phyloP scores from a whole-genome alignment of 257 asterid genomes.

The Ilex asprella region DNA sequence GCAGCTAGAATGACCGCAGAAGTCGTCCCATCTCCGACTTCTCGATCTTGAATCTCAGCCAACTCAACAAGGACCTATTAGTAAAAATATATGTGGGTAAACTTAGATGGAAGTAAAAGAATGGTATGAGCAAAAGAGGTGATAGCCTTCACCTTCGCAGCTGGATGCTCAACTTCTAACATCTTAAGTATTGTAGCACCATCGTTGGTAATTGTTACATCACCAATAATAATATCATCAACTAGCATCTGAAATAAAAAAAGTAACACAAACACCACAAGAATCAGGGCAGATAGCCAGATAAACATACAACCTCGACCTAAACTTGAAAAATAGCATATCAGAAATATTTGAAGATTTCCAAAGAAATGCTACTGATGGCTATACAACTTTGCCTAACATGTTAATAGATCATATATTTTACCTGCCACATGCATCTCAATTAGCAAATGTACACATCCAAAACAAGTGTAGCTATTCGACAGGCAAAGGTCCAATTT shows the following conservation, averaged over 20 bases:
- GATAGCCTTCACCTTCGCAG: slow-evolving; percentile 72
- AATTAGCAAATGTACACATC: not conserved
- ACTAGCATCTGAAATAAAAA: slow-evolving; percentile 77
- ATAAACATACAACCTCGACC: not conserved
- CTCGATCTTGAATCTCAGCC: slow-evolving; percentile 98
- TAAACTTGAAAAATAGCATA: not conserved
- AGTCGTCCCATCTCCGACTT: slow-evolving; percentile 99
- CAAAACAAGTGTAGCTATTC: not conserved
- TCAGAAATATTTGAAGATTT: not conserved
- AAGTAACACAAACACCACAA: slow-evolving; percentile 1
- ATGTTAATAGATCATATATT: not conserved
- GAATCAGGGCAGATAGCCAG: slow-evolving; percentile 6
- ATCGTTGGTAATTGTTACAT: slow-evolving; percentile 95
- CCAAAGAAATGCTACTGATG: too few relatives aligned
- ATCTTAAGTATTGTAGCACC: slow-evolving; percentile 94
- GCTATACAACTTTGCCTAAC: too few relatives aligned
- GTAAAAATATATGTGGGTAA: not conserved
- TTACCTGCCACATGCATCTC: not conserved
- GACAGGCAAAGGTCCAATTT: too few relatives aligned
- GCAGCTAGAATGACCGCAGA: slow-evolving; percentile 96
- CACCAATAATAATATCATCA: slow-evolving; percentile 97
- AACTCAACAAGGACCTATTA: slow-evolving; percentile 91
- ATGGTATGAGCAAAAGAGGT: not conserved
- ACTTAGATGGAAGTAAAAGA: not conserved
- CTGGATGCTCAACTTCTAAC: slow-evolving; percentile 99